Conservation (phyloP, 192 early-diverging fungal genomes). For the Cladochytrium replicatum region DNA sequence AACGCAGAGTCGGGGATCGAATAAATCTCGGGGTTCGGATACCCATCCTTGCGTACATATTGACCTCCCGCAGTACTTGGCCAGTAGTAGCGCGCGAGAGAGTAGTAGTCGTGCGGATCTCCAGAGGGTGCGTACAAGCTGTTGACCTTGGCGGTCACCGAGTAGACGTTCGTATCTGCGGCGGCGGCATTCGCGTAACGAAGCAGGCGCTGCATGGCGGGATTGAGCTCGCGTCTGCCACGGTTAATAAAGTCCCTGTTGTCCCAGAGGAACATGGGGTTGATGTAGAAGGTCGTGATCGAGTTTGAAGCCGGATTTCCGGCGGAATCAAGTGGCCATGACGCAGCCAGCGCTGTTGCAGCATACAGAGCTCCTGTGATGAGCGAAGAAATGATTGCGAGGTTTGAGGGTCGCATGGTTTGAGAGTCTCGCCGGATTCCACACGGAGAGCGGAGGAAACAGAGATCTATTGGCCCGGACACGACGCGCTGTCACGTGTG, state of each 20-base stretch:
- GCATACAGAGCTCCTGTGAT: too few species aligned
- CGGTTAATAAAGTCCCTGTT: slow-evolving; percentile 9
- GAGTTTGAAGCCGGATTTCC: too few species aligned
- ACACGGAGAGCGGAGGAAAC: too few species aligned
- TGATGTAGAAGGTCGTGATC: slow-evolving; percentile 17
- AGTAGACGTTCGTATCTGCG: slow-evolving; percentile 30
- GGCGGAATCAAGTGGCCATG: too few species aligned
- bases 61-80: slow-evolving; percentile 32
- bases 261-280: slow-evolving; percentile 8
- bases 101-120: slow-evolving; percentile 46
- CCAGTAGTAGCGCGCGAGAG: slow-evolving; percentile 50
- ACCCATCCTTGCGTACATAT: slow-evolving; percentile 37
- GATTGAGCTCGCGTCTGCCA: slow-evolving; percentile 12
- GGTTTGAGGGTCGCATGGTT: too few species aligned
- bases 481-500: too few species aligned
- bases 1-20: slow-evolving; percentile 26
- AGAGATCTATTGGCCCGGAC: too few species aligned
- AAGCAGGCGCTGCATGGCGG: slow-evolving; percentile 14
- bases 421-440: too few species aligned
- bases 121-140: slow-evolving; percentile 29
- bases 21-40: slow-evolving; percentile 44
- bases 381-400: too few species aligned
- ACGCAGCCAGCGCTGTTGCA: too few species aligned
- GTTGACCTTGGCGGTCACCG: slow-evolving; percentile 44
- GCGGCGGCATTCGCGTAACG: slow-evolving; percentile 25